These are phyloP conservation scores for Nakaseomyces glabratus DNA, from an alignment of 1,139 yeast species.

Conservation along the genomic window DNA sequence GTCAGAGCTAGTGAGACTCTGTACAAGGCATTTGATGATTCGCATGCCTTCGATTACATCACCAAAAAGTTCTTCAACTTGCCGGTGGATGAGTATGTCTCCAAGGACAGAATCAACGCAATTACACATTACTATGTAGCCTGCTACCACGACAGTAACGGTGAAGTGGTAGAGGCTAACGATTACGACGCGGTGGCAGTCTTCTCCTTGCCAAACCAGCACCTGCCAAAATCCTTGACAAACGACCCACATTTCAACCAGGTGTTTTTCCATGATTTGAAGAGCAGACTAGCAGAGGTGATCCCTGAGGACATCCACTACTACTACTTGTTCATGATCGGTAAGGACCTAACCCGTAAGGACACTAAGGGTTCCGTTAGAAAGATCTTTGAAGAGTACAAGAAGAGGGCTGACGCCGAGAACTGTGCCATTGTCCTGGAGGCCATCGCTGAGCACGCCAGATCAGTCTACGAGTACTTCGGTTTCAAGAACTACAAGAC, in stretches of 20 bases:
- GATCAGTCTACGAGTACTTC: constrained; percentile 30
- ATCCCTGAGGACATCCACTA: constrained; percentile 24
- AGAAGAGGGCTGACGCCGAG: constrained; percentile 27
- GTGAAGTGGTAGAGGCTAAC: constrained; percentile 27
- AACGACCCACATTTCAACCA: constrained; percentile 25
- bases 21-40: constrained; percentile 23
- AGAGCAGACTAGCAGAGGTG: constrained; percentile 16
- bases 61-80: constrained; percentile 26
- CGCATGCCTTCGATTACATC: constrained; percentile 24
- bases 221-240: constrained; percentile 21
- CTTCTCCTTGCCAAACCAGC: constrained; percentile 23
- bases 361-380: constrained; percentile 28
- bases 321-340: constrained; percentile 28
- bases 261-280: constrained; percentile 23
- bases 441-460: constrained; percentile 31
- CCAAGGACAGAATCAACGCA: constrained; percentile 21
- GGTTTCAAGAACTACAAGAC: constrained; percentile 29
- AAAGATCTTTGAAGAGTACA: constrained; percentile 27
- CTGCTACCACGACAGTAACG: constrained; percentile 24
- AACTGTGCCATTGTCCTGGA: constrained; percentile 30
- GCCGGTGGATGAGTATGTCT: constrained; percentile 18
- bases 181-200: constrained; percentile 29
- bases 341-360: constrained; percentile 24
- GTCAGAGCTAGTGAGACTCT: constrained; percentile 22
- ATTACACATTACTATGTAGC: constrained; percentile 20